Conservation (phyloP, 345 rosid species). For the Brassica cretica region DNA sequence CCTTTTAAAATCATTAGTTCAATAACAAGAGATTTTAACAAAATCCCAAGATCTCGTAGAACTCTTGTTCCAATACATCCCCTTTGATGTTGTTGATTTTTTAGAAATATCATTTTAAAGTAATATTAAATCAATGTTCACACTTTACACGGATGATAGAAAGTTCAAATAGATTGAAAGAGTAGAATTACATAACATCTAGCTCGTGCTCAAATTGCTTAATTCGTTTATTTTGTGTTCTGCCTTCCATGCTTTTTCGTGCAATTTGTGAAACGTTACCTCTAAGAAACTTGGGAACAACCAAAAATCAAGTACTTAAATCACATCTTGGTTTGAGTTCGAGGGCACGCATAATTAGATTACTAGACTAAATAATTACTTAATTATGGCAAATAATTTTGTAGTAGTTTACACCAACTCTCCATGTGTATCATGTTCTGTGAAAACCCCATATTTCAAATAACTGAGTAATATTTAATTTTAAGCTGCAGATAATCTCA, state of each 20-base stretch:
- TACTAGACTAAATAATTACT: conserved; percentile 15
- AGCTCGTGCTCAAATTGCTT: not conserved
- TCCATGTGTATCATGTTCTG: conserved; percentile 43
- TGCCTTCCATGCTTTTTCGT: not conserved
- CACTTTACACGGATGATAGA: too few relatives aligned
- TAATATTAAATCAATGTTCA: too few relatives aligned
- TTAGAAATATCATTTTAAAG: too few relatives aligned
- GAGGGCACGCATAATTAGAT: conserved; percentile 33
- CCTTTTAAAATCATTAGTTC: too few relatives aligned
- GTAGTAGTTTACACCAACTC: conserved; percentile 17
- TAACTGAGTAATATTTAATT: not conserved
- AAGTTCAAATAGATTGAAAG: too few relatives aligned
- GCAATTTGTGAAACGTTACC: conserved; percentile 37
- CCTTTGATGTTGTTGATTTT: too few relatives aligned
- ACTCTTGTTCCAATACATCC: too few relatives aligned
- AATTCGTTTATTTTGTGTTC: not conserved
- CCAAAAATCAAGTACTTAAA: conserved; percentile 27
- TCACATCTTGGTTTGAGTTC: conserved; percentile 38
- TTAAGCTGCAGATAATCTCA: conserved; percentile 26
- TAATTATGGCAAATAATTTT: conserved; percentile 1
- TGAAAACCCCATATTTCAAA: conserved; percentile 22
- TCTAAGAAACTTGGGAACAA: conserved; percentile 40
- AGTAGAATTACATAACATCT: too few relatives aligned
- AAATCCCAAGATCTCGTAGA: too few relatives aligned
- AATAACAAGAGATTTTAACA: too few relatives aligned